phyloP scores from a whole-genome alignment of 2,329 filamentous ascomycete genomes.

The Scytalidium lignicola region DNA sequence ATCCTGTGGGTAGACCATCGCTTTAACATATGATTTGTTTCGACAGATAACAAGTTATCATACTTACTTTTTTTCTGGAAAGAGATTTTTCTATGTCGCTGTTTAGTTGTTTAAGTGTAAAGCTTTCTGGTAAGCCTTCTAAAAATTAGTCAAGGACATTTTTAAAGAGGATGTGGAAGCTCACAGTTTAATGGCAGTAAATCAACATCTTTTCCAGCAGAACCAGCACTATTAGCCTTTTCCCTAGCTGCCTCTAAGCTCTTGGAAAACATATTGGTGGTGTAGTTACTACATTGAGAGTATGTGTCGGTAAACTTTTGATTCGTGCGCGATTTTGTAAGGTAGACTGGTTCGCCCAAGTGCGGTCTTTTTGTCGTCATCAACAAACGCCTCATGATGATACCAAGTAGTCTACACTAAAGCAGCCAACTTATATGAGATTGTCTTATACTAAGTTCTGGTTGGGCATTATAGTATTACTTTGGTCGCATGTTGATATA shows the following conservation, averaged over 20 bases:
- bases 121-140: background rate
- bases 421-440: no score
- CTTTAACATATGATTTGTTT: background rate
- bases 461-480: no score
- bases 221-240: background rate
- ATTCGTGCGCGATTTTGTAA: no score
- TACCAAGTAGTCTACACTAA: no score
- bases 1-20: conserved; percentile 11
- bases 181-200: background rate
- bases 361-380: no score
- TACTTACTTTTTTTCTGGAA: no score
- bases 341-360: no score
- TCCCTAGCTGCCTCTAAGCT: background rate
- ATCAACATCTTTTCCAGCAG: background rate
- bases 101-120: background rate
- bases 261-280: background rate
- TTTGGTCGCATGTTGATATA: no score
- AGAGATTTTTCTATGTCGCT: background rate
- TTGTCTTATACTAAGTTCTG: no score
- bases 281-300: background rate
- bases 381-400: no score
- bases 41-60: no score
- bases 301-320: no score
- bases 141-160: background rate
- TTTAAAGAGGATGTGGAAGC: background rate